Evolutionary conservation across 495 filamentous ascomycete species (phyloP), one percentile per base, ranked within the genome.

Genomic region (Hyphodiscus hymeniophilus): DNA sequence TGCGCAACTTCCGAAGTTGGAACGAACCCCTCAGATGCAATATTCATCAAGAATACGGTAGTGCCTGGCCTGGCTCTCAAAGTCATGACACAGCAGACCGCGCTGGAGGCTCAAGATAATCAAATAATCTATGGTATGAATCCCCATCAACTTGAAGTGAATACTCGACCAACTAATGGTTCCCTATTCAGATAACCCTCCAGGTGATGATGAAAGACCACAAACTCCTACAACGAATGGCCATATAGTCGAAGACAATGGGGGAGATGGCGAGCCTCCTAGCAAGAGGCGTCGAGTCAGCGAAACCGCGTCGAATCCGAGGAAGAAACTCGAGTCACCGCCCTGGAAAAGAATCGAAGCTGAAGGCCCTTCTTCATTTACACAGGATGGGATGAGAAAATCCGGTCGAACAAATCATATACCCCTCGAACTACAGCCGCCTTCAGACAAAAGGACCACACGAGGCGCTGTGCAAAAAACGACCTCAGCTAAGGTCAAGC

Each of bases 331-430:
- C 18, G 66, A 70, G 45, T 96, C 92, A 24, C 92, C 92, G 48
- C 92, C 92, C 20, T 98, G 92, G 92, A 97, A 92, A 69, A 91
- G 81, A 63, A 70, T 84, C 42, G 81, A 85, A 38, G 85, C 80
- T 21, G 87, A 94, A 35, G 94, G 91, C 0, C 92, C 92, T 3
- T 87, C 92, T 7, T 84, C 86, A 0, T 87, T 95, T 54, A 20
- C 80, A 82, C 54, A 60, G 52, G 82, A 87, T 67, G 92, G 92
- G 36, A 81, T 80, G 52, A 77, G 92, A 46, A 92, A 88, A 63
- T 95, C 90, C 7, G 86, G 86, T 30, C 74, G 90, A 52, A 85
- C 85, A 47, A 95, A 94, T 61, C 64, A 68, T 23, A 64, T 85
- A 16, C 85, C 85, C n/a, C 52, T 82, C 26, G 82, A 87, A 50